These are phyloP conservation scores for Schizonepeta tenuifolia DNA, from an alignment of 257 asterid species.

Conservation along the genomic window DNA sequence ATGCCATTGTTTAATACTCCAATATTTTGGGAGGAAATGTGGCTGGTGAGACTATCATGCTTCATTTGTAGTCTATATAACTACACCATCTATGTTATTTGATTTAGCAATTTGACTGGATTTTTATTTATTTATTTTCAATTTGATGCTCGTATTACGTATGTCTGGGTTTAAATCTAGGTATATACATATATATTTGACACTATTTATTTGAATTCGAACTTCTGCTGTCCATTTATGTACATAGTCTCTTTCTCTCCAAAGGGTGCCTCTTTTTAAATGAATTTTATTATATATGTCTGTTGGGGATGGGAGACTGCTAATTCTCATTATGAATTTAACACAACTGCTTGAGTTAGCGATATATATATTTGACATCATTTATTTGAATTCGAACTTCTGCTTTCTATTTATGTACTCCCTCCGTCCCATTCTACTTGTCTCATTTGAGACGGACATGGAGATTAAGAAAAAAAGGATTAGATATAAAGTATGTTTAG, in stretches of 20 bases:
- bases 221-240: neutral
- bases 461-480: too few relatives aligned
- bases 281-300: neutral
- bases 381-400: too few relatives aligned
- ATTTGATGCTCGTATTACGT: neutral
- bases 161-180: neutral
- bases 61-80: neutral
- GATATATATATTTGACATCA: too few relatives aligned
- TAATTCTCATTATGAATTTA: neutral
- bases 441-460: too few relatives aligned
- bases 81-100: neutral
- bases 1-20: neutral
- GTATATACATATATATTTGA: neutral
- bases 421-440: too few relatives aligned
- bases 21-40: neutral
- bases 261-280: neutral
- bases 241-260: neutral
- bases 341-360: constrained; percentile 5
- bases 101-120: neutral
- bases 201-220: neutral
- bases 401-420: too few relatives aligned
- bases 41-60: neutral
- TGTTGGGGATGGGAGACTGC: neutral
- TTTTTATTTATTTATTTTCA: neutral
- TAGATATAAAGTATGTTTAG: too few relatives aligned